Evolutionary conservation across 108 stramenopile species (phyloP), one percentile per base, ranked within the genome.

Genomic region (Cyclotella cryptica): DNA sequence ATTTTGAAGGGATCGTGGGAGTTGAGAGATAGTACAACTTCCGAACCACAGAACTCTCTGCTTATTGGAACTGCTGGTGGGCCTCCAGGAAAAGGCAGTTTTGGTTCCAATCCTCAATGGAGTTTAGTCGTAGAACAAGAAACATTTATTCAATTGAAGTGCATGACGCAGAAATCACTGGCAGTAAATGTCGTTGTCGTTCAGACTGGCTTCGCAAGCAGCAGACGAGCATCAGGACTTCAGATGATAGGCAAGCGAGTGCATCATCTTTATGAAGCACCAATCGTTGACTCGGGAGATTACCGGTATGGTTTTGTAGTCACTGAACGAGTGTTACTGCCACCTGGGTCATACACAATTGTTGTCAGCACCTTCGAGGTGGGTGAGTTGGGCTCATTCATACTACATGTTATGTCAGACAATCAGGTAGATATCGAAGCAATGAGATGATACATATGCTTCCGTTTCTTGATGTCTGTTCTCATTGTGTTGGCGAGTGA

Each of bases 271-370:
- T 72, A 82, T 42, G 78, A 84, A 22, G 55, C 66, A 11, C 84
- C 85, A 10, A 12, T 87, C 13, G 51, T 93, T 28, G 88, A 93
- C 66, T 85, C 84, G 12, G 90, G 90, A 29, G 82, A 77, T 61
- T 92, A 90, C 59, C 80, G 92, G 41, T 85, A 89, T 60, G 88
- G 89, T 9, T 93, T 88, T 72, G 71, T 77, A 0, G 84, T 86
- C 0, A 82, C 90, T 19, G 81, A 86, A 41, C 77, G 61, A 28
- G 62, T 54, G 12, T 59, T 39, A 57, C 53, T 89, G n/a, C 41
- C 65, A 15, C 69, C 85, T 18, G 92, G 90, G 19, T 61, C 77
- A 44, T 93, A 93, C 58, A 77, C 75, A 42, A 51, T 90, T 24
- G 66, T 90, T 45, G 90, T 74, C 21, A 84, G 82, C 17, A 87